These are phyloP conservation scores for Coemansia sp. DNA, from an alignment of 192 early-diverging fungal species.

Conservation along the genomic window DNA sequence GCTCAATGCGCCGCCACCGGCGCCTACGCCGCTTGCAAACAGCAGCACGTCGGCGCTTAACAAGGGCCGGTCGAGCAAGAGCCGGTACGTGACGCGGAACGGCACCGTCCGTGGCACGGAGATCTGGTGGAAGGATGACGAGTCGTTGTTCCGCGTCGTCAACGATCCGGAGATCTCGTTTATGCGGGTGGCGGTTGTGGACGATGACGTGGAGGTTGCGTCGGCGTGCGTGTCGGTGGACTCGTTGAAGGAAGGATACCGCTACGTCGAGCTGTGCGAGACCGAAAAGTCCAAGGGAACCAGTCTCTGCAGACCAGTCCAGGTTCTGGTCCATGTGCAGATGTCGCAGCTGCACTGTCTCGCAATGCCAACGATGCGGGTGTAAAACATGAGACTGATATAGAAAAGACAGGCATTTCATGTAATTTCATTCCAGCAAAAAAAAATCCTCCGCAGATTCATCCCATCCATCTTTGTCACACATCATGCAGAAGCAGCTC, in stretches of 20 bases:
- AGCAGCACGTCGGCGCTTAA: neutral
- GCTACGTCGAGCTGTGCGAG: constrained; percentile 47
- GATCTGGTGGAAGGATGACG: constrained; percentile 43
- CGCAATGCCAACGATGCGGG: constrained; percentile 10
- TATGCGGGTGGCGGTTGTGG: constrained; percentile 34
- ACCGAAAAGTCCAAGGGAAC: constrained; percentile 25
- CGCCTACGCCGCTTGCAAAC: constrained; percentile 24
- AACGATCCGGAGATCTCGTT: constrained; percentile 48
- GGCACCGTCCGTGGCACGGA: constrained; percentile 30
- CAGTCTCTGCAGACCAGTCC: constrained; percentile 17
- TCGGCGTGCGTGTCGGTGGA: constrained; percentile 34
- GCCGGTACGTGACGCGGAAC: constrained; percentile 19
- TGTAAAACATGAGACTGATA: neutral
- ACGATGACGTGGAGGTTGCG: constrained; percentile 46
- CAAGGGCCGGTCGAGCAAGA: constrained; percentile 10
- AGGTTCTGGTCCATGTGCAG: constrained; percentile 43
- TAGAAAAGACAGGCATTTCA: neutral
- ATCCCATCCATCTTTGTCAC: too few species aligned
- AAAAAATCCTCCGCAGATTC: too few species aligned
- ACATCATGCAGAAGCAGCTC: too few species aligned
- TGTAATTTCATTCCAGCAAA: neutral
- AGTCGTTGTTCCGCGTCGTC: constrained; percentile 28
- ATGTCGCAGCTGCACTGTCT: constrained; percentile 48
- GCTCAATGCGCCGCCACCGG: constrained; percentile 23
- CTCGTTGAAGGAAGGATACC: constrained; percentile 46